These are phyloP conservation scores for Kregervanrija pseudodelftensis DNA, from an alignment of 805 yeast species.

Conservation along the genomic window DNA sequence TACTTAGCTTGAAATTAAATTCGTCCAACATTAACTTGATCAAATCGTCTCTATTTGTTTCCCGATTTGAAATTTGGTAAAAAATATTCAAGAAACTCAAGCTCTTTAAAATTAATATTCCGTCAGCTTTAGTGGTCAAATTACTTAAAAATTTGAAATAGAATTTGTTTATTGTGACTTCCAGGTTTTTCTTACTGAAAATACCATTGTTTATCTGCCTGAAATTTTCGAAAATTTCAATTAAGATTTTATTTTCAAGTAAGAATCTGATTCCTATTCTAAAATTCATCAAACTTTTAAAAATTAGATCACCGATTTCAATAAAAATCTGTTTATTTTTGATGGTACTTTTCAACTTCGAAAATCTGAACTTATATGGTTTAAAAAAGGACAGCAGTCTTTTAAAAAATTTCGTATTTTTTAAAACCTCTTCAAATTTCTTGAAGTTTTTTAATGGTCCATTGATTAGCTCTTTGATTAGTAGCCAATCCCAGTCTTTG, in stretches of 20 bases:
- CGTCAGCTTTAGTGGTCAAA: constrained; percentile 51
- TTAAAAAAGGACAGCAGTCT: constrained; percentile 79
- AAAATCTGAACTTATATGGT: constrained; percentile 83
- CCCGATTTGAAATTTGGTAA: constrained; percentile 57
- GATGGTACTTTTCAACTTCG: constrained; percentile 38
- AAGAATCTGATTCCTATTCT: constrained; percentile 63
- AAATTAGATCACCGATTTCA: constrained; percentile 66
- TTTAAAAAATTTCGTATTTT: constrained; percentile 79
- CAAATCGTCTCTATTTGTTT: constrained; percentile 48
- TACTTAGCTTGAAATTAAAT: constrained; percentile 48
- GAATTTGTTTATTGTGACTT: constrained; percentile 62
- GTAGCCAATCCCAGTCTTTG: constrained; percentile 82
- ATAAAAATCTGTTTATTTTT: constrained; percentile 51
- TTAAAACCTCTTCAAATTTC: constrained; percentile 68
- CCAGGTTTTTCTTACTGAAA: constrained; percentile 52
- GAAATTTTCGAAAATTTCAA: constrained; percentile 84
- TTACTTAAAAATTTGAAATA: constrained; percentile 76
- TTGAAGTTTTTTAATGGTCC: constrained; percentile 76
- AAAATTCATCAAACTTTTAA: constrained; percentile 55
- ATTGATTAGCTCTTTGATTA: constrained; percentile 60
- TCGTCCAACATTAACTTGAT: constrained; percentile 51
- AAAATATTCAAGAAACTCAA: constrained; percentile 83
- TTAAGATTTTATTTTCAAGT: constrained; percentile 66
- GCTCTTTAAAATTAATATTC: constrained; percentile 62
- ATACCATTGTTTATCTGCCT: constrained; percentile 84